Evolutionary conservation across 768 basidiomycete species (phyloP).

Genomic region (Lactarius deliciosus): DNA sequence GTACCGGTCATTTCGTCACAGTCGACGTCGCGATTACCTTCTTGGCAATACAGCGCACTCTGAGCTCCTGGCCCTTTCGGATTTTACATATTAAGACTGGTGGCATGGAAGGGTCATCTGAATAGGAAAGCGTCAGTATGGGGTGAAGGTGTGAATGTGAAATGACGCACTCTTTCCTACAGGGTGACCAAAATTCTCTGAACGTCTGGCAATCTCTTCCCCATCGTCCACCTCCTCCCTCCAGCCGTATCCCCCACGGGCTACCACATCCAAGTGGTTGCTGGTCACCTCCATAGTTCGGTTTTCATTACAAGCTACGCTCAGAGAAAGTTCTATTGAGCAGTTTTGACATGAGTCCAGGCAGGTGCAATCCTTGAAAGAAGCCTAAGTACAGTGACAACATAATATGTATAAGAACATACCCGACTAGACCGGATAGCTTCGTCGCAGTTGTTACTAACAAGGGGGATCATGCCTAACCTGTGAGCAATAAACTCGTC

Average conservation of each 20-base stretch:
- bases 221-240: constrained; percentile 50
- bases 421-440: constrained; percentile 80
- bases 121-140: constrained; percentile 11
- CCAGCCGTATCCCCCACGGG: constrained; percentile 32
- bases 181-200: constrained; percentile 73
- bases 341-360: constrained; percentile 81
- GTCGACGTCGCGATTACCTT: constrained; percentile 57
- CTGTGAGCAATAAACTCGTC: constrained; percentile 98
- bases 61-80: constrained; percentile 90
- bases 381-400: background rate
- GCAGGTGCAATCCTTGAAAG: constrained; percentile 85
- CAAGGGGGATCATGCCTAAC: constrained; percentile 89
- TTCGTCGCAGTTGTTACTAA: constrained; percentile 85
- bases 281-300: constrained; percentile 86
- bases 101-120: constrained; percentile 58
- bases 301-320: constrained; percentile 66
- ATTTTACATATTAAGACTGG: constrained; percentile 90
- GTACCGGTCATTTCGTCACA: constrained; percentile 4
- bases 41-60: constrained; percentile 82
- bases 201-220: constrained; percentile 74
- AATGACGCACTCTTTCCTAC: constrained; percentile 74
- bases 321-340: constrained; percentile 77
- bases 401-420: constrained; percentile 32
- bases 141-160: background rate
- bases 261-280: constrained; percentile 69